Conservation (phyloP, 2,329 filamentous ascomycete genomes). For the Monilinia vaccinii-corymbosi region DNA sequence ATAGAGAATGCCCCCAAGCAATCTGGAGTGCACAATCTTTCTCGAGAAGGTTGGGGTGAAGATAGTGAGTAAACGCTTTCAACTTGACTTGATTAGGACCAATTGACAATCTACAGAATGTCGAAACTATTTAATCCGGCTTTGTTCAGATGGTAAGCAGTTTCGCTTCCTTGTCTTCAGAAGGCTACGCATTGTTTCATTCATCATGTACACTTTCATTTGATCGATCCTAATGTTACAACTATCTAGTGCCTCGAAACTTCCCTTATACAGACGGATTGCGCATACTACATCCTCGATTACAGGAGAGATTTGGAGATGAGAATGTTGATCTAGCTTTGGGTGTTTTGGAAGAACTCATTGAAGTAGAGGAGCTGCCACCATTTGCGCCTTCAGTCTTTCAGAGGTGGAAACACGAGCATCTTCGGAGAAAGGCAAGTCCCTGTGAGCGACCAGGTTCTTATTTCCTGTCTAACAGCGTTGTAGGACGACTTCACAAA, state of each 20-base stretch:
- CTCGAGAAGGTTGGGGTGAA: slow-evolving; percentile 16
- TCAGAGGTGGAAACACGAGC: slow-evolving; percentile 38
- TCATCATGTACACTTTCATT: not conserved
- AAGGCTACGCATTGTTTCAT: too few species aligned
- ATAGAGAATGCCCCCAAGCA: slow-evolving; percentile 6
- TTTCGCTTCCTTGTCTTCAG: not conserved
- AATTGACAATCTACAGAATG: slow-evolving; percentile 31
- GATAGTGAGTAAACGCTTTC: slow-evolving; percentile 10
- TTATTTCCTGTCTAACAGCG: not conserved
- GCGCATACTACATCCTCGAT: slow-evolving; percentile 35
- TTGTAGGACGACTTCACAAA: slow-evolving; percentile 32
- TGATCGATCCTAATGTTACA: not conserved
- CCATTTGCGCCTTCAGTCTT: slow-evolving; percentile 39
- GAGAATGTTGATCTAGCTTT: slow-evolving; percentile 36
- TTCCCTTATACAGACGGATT: slow-evolving; percentile 39
- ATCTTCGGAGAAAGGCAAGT: slow-evolving; percentile 36
- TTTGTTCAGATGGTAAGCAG: slow-evolving; percentile 26
- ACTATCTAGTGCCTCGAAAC: slow-evolving; percentile 36
- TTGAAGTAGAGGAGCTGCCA: slow-evolving; percentile 37
- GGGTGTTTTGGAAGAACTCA: slow-evolving; percentile 39
- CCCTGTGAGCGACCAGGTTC: not conserved
- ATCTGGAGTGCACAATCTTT: slow-evolving; percentile 13
- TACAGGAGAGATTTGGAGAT: slow-evolving; percentile 37
- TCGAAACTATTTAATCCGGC: slow-evolving; percentile 37
- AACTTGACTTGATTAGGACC: not conserved